Evolutionary conservation across 2,329 filamentous ascomycete species (phyloP).

Genomic region (Diaporthe vexans): DNA sequence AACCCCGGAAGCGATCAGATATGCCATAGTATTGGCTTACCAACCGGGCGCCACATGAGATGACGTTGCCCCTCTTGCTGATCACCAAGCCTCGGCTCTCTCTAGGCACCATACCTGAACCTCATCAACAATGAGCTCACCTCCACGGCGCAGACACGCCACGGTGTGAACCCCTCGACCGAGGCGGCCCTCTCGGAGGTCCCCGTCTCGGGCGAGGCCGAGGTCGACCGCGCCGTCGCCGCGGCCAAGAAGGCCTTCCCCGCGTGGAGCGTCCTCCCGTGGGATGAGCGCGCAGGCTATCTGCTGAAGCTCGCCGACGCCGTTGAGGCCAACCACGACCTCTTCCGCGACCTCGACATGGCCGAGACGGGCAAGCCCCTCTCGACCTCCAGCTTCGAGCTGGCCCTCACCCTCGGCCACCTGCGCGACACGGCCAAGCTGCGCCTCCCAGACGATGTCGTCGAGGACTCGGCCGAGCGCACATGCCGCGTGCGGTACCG

Average conservation of each 20-base stretch:
- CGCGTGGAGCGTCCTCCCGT: conserved; percentile 52
- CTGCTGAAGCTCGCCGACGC: conserved; percentile 38
- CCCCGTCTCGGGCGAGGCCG: conserved; percentile 59
- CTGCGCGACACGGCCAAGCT: conserved; percentile 36
- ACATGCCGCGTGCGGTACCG: conserved; percentile 34
- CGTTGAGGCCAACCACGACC: conserved; percentile 40
- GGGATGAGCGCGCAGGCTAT: conserved; percentile 39
- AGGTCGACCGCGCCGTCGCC: conserved; percentile 62
- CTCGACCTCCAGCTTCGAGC: conserved; percentile 38
- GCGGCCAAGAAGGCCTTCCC: conserved; percentile 62
- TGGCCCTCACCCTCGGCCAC: conserved; percentile 35
- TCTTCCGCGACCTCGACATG: conserved; percentile 37
- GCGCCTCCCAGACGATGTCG: conserved; percentile 41
- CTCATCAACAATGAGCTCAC: conserved; percentile 63
- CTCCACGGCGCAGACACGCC: conserved; percentile 58
- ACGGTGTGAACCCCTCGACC: conserved; percentile 63
- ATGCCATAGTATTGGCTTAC: neutral
- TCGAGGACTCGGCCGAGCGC: conserved; percentile 35
- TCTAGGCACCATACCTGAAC: conserved; percentile 56
- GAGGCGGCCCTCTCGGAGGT: conserved; percentile 62
- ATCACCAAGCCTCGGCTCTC: neutral
- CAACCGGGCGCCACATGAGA: neutral
- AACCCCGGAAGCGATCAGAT: neutral
- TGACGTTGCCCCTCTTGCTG: neutral
- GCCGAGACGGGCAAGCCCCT: conserved; percentile 42